A percentile compares a stretch with the other conserved stretches of the same genome.
phyloP scores from a whole-genome alignment of 1,139 yeast genomes.

The Pneumocystis wakefieldiae region DNA sequence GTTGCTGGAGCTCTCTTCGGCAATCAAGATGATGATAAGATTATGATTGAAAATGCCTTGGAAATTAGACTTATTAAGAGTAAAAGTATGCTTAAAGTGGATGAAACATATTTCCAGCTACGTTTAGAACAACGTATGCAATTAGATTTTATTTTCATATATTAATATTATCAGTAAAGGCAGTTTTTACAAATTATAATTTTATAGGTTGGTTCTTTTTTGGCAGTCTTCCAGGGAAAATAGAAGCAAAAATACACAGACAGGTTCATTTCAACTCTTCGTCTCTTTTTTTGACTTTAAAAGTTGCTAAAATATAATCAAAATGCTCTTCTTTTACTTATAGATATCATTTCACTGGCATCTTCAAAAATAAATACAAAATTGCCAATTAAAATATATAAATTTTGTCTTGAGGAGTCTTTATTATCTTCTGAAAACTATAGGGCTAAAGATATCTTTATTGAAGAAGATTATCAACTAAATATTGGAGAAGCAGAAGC shows the following conservation, averaged over 20 bases:
- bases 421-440: too few relatives aligned
- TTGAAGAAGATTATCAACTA: too few relatives aligned
- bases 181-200: background rate
- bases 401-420: background rate
- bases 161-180: background rate
- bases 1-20: background rate
- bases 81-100: background rate
- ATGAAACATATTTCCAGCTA: background rate
- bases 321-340: background rate
- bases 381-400: background rate
- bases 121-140: background rate
- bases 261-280: background rate
- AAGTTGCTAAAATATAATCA: background rate
- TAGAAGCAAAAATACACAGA: background rate
- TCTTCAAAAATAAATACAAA: background rate
- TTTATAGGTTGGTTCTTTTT: background rate
- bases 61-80: background rate
- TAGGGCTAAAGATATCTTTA: too few relatives aligned
- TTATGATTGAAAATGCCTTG: background rate
- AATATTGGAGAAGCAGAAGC: too few relatives aligned
- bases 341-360: too few relatives aligned
- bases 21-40: background rate
- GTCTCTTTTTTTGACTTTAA: too few relatives aligned
- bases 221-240: background rate
- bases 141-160: too few relatives aligned